phyloP scores from a whole-genome alignment of 1,139 yeast species.

The Lodderomyces orthopsilosis region DNA sequence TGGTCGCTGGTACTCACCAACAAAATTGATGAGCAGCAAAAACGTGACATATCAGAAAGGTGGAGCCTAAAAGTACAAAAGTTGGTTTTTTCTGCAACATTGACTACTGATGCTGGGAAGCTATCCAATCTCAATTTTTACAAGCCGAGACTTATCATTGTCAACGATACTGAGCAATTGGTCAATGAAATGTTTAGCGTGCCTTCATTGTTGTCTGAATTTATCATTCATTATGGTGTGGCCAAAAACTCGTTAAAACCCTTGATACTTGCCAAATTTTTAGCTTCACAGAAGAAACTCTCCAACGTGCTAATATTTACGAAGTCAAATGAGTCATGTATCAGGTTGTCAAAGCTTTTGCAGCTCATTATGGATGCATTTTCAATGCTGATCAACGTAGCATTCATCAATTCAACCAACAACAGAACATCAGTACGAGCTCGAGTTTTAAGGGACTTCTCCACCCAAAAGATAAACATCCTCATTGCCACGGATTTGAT shows the following conservation, averaged over 20 bases:
- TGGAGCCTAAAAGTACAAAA: slow-evolving; percentile 46
- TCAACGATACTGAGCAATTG: slow-evolving; percentile 53
- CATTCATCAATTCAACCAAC: slow-evolving; percentile 51
- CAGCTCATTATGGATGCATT: slow-evolving; percentile 37
- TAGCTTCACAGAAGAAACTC: slow-evolving; percentile 31
- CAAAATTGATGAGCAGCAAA: slow-evolving; percentile 35
- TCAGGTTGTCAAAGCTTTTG: slow-evolving; percentile 67
- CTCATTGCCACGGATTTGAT: slow-evolving; percentile 89
- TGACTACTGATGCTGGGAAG: slow-evolving; percentile 90
- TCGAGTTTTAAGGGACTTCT: slow-evolving; percentile 55
- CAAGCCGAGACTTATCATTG: slow-evolving; percentile 68
- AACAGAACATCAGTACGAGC: slow-evolving; percentile 42
- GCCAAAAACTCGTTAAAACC: slow-evolving; percentile 72
- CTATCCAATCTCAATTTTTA: slow-evolving; percentile 66
- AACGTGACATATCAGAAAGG: slow-evolving; percentile 22
- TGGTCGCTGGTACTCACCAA: slow-evolving; percentile 76
- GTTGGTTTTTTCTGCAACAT: slow-evolving; percentile 86
- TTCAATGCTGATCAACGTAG: slow-evolving; percentile 16
- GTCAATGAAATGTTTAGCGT: slow-evolving; percentile 53
- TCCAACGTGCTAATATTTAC: slow-evolving; percentile 63
- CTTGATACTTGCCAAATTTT: slow-evolving; percentile 57
- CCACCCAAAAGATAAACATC: slow-evolving; percentile 46
- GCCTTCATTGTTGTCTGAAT: slow-evolving; percentile 57
- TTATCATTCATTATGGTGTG: slow-evolving; percentile 48
- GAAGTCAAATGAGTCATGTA: slow-evolving; percentile 82